These are phyloP conservation scores for Pholiota conissans DNA, from an alignment of 768 basidiomycete genomes.

Conservation along the genomic window DNA sequence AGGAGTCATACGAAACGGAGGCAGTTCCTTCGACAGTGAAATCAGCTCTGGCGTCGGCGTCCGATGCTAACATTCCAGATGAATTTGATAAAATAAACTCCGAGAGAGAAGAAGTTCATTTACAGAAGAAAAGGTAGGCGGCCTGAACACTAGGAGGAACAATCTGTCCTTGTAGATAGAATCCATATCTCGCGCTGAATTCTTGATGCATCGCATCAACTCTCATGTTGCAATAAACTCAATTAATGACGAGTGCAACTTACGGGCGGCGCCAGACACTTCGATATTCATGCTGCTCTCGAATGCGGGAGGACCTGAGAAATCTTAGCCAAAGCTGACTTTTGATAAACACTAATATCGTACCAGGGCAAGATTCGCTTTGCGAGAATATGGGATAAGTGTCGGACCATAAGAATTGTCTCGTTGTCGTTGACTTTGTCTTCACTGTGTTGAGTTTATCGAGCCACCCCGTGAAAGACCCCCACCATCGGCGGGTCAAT, in stretches of 20 bases:
- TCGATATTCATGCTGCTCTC: constrained; percentile 6
- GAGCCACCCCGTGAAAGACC: constrained; percentile 13
- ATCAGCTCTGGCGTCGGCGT: background rate
- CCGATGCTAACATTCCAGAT: background rate
- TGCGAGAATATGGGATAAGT: constrained; percentile 3
- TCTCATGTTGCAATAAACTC: background rate
- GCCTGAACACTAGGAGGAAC: constrained; percentile 14
- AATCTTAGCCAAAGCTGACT: background rate
- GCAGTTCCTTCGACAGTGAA: constrained; percentile 1
- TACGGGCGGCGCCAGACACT: constrained; percentile 11
- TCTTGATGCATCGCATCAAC: background rate
- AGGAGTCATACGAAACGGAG: background rate
- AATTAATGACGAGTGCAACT: background rate
- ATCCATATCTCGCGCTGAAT: constrained; percentile 12
- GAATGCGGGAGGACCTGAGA: constrained; percentile 1
- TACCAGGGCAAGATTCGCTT: background rate
- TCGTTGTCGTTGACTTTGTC: constrained; percentile 7
- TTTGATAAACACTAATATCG: background rate
- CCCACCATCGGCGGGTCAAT: constrained; percentile 15
- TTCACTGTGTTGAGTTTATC: constrained; percentile 9
- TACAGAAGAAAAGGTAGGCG: constrained; percentile 19
- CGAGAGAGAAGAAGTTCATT: too few relatives aligned
- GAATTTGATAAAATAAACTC: background rate
- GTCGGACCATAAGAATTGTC: constrained; percentile 4
- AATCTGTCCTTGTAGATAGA: constrained; percentile 15